Evolutionary conservation across 2,329 filamentous ascomycete genomes (phyloP), one percentile per base, ranked within the genome.

Genomic region (Aspergillus novoparasiticus): DNA sequence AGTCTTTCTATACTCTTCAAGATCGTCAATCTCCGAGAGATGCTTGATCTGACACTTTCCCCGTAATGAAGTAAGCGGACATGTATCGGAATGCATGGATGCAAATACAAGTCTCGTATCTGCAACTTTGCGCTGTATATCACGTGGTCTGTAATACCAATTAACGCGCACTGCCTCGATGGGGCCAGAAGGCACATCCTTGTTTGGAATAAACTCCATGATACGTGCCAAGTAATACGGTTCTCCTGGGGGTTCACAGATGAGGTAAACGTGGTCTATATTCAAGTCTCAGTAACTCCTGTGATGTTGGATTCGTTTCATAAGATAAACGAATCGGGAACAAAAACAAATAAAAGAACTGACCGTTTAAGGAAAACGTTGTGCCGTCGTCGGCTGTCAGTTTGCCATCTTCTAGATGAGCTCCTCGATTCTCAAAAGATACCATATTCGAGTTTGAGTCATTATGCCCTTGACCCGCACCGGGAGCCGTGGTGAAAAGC

Each of bases 81-180:
- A 96, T 66, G 93, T 90, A 82, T 99, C 95, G 30, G 95, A 98
- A 79, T 99, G 95, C 95, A 99, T 99, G 34, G 95, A 97, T 66
- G 93, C 94, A 80, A 94, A 97, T 58, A 99, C 88, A 72, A 94
- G 85, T 66, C 95, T 91, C 64, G 92, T 94, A 83, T 99, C 95
- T 76, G 91, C 90, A 70, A 92, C 90, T 81, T 94, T 95, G 71
- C 94, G 92, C 69, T 92, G 92, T 74, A 98, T 96, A 80, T 99
- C 95, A 79, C 95, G 93, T 61, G 95, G 94, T 46, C 95, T 89
- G 78, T 98, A 98, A 80, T 94, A 97, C 95, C 95, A 99, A 81
- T 99, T 99, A 74, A 98, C 91, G 70, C 94, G 90, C 72, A 99
- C 80, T 48, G 92, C 89, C 75, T 97, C 94, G 67, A 99, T 89